Conservation (phyloP, 225 moss, liverwort and hornwort species). For the Pleurozium schreberi region DNA sequence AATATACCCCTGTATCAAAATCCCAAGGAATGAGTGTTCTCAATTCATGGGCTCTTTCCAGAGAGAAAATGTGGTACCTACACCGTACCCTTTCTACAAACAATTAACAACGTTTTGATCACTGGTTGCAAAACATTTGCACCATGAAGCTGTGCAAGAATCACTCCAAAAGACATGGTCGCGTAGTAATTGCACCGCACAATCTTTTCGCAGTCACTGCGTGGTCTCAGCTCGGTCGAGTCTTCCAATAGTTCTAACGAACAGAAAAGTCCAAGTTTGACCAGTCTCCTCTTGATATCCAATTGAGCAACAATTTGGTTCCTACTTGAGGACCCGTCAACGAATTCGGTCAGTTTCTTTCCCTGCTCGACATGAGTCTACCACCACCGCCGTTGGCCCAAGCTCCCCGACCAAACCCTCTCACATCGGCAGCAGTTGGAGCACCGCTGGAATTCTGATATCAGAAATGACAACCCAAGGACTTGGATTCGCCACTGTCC, state of each 20-base stretch:
- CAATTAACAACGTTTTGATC: not conserved
- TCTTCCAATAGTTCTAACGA: not conserved
- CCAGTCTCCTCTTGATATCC: not conserved
- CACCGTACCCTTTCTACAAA: not conserved
- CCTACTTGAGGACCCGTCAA: not conserved
- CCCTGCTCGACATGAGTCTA: constrained; percentile 47
- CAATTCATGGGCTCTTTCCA: not conserved
- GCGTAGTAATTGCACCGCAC: not conserved
- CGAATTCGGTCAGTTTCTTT: constrained; percentile 15
- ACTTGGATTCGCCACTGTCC: constrained; percentile 44
- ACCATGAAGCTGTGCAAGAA: not conserved
- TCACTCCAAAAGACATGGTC: not conserved
- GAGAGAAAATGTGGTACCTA: not conserved
- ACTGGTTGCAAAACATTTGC: not conserved
- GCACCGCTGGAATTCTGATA: constrained; percentile 15
- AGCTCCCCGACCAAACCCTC: constrained; percentile 57
- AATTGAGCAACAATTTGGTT: not conserved
- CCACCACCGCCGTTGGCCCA: constrained; percentile 96
- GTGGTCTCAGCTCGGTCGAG: not conserved
- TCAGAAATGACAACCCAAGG: constrained; percentile 55
- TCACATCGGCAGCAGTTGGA: constrained; percentile 9
- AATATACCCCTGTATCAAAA: not conserved
- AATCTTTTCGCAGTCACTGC: not conserved
- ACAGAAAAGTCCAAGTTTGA: not conserved
- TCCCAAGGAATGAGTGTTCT: not conserved